Evolutionary conservation across 108 stramenopile species (phyloP).

Genomic region (Pseudonitzschia delicatissima): DNA sequence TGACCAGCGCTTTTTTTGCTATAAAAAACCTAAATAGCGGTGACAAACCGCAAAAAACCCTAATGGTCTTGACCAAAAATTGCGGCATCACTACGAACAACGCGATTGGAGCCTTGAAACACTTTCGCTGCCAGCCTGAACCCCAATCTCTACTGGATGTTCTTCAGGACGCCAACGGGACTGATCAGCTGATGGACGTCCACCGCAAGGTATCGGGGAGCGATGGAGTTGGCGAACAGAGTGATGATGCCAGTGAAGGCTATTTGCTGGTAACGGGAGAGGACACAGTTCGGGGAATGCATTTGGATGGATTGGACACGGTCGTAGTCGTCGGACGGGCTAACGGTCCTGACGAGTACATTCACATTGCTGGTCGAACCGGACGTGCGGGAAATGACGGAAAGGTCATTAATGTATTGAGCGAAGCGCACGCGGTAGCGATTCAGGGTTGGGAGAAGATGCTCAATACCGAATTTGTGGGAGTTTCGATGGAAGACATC

Average conservation of each 20-base stretch:
- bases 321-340: slow-evolving; percentile 86
- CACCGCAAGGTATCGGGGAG: slow-evolving; percentile 76
- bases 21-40: slow-evolving; percentile 35
- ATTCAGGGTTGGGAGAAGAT: slow-evolving; percentile 76
- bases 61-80: slow-evolving; percentile 72
- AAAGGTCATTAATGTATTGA: slow-evolving; percentile 75
- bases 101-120: slow-evolving; percentile 79
- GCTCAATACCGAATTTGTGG: slow-evolving; percentile 48
- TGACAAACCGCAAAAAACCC: slow-evolving; percentile 33
- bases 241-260: slow-evolving; percentile 16
- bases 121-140: slow-evolving; percentile 73
- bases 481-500: slow-evolving; percentile 6
- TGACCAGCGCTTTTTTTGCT: slow-evolving; percentile 69
- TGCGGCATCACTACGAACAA: slow-evolving; percentile 76
- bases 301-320: slow-evolving; percentile 80
- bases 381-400: slow-evolving; percentile 83
- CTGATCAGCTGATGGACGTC: slow-evolving; percentile 72
- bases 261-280: slow-evolving; percentile 86
- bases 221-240: slow-evolving; percentile 64
- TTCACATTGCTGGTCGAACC: slow-evolving; percentile 93
- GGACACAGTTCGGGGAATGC: slow-evolving; percentile 90
- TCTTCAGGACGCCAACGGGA: slow-evolving; percentile 66
- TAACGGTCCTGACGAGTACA: slow-evolving; percentile 90
- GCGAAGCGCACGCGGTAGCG: slow-evolving; percentile 57
- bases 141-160: slow-evolving; percentile 73